These are phyloP conservation scores for Fusarium tuaranense DNA, from an alignment of 2,329 filamentous ascomycete genomes.

Conservation along the genomic window DNA sequence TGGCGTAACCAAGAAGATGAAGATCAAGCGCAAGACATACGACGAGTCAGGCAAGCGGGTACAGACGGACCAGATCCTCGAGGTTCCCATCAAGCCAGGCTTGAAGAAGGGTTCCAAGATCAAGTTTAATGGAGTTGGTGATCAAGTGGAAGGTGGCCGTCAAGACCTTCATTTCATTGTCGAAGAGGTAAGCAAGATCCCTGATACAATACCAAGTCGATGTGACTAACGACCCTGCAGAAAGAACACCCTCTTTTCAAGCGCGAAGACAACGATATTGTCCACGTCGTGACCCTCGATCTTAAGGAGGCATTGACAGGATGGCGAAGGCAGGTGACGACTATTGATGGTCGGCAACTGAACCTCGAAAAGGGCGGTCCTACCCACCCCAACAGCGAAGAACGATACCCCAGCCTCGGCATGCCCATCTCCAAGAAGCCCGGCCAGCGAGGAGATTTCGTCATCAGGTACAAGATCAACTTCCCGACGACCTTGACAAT, in stretches of 20 bases:
- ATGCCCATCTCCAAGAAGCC: slow-evolving; percentile 97
- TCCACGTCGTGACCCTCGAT: slow-evolving; percentile 81
- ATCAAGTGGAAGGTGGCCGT: slow-evolving; percentile 94
- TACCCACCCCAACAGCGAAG: slow-evolving; percentile 85
- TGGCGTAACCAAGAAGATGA: slow-evolving; percentile 95
- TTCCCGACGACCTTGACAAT: slow-evolving; percentile 84
- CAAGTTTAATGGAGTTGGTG: slow-evolving; percentile 97
- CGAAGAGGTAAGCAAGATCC: slow-evolving; percentile 77
- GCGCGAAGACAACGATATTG: slow-evolving; percentile 89
- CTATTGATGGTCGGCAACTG: slow-evolving; percentile 91
- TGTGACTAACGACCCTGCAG: slow-evolving; percentile 64
- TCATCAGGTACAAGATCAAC: slow-evolving; percentile 91
- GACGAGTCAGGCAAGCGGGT: slow-evolving; percentile 87
- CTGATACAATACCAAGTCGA: not conserved
- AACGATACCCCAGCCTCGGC: slow-evolving; percentile 85
- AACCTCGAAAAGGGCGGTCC: slow-evolving; percentile 83
- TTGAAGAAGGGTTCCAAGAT: slow-evolving; percentile 98
- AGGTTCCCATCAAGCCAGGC: slow-evolving; percentile 95
- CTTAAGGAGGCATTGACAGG: slow-evolving; percentile 96
- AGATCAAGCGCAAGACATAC: slow-evolving; percentile 96
- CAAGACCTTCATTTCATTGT: slow-evolving; percentile 97
- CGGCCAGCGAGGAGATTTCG: slow-evolving; percentile 83
- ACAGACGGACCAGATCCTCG: slow-evolving; percentile 88
- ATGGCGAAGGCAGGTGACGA: slow-evolving; percentile 91
- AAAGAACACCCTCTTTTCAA: slow-evolving; percentile 88